A percentile compares a stretch with the other conserved stretches of the same genome.
Evolutionary conservation across 2,329 filamentous ascomycete species (phyloP).

Genomic region (Laburnicola sp.): DNA sequence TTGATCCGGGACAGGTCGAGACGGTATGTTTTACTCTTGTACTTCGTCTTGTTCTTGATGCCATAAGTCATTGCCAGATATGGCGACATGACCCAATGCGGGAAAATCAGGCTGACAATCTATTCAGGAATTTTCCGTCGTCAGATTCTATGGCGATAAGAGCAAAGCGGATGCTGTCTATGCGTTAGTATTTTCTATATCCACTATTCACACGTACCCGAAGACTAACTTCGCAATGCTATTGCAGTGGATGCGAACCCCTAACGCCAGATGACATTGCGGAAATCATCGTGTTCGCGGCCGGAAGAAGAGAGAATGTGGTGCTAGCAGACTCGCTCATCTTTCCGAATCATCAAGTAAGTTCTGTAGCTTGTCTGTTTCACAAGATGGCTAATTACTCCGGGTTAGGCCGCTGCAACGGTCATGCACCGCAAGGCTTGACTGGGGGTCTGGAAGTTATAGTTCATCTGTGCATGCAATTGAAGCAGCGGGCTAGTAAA

Average conservation of each 20-base stretch:
- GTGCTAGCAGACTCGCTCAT: constrained; percentile 82
- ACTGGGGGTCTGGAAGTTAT: too few relatives aligned
- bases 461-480: too few relatives aligned
- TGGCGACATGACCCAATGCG: too few relatives aligned
- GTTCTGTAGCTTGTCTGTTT: constrained; percentile 19
- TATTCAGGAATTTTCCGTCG: constrained; percentile 71
- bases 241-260: constrained; percentile 61
- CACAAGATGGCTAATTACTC: too few relatives aligned
- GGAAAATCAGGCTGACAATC: too few relatives aligned
- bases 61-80: too few relatives aligned
- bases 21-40: constrained; percentile 52
- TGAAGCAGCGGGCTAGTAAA: too few relatives aligned
- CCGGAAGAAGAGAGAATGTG: constrained; percentile 79
- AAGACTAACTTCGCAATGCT: constrained; percentile 6
- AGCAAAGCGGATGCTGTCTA: constrained; percentile 84
- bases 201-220: background rate
- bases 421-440: too few relatives aligned
- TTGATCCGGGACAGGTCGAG: constrained; percentile 89
- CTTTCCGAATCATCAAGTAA: constrained; percentile 82
- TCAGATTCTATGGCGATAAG: constrained; percentile 84
- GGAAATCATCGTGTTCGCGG: constrained; percentile 81
- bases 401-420: too few relatives aligned
- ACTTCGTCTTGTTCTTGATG: background rate
- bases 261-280: constrained; percentile 86
- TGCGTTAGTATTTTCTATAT: constrained; percentile 49